These are phyloP conservation scores for Hypoxylon sp. DNA, from an alignment of 2,329 filamentous ascomycete genomes.

Conservation along the genomic window DNA sequence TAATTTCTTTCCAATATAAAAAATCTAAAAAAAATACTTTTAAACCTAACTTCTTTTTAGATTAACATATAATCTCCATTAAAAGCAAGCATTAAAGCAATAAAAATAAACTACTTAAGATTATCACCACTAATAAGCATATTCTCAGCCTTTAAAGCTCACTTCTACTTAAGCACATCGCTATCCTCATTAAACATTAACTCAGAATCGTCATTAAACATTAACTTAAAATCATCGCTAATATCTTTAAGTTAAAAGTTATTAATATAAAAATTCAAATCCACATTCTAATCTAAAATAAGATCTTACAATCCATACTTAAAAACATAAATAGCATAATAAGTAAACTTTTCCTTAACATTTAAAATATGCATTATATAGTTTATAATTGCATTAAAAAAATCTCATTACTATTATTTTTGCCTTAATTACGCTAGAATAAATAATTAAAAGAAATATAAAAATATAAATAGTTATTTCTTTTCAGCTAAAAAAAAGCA, in stretches of 20 bases:
- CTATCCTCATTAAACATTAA: not conserved
- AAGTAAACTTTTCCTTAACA: not conserved
- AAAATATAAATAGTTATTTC: not conserved
- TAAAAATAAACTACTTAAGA: not conserved
- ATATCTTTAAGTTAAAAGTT: not conserved
- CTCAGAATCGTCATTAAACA: not conserved
- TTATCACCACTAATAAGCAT: not conserved
- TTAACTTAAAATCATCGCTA: not conserved
- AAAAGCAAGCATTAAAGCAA: not conserved
- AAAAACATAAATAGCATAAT: not conserved
- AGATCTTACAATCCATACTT: not conserved
- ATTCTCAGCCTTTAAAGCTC: not conserved
- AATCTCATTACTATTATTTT: not conserved
- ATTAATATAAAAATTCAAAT: not conserved
- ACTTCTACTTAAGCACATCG: not conserved
- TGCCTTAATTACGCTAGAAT: not conserved
- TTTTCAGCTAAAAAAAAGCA: not conserved
- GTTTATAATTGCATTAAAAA: not conserved
- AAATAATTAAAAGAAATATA: not conserved
- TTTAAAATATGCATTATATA: not conserved
- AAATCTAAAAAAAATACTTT: not conserved
- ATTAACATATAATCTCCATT: not conserved
- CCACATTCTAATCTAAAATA: not conserved
- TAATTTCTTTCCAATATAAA: not conserved
- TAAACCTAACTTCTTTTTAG: not conserved